phyloP scores from a whole-genome alignment of 108 stramenopile genomes.

The Cyclostephanos invisitatus region DNA sequence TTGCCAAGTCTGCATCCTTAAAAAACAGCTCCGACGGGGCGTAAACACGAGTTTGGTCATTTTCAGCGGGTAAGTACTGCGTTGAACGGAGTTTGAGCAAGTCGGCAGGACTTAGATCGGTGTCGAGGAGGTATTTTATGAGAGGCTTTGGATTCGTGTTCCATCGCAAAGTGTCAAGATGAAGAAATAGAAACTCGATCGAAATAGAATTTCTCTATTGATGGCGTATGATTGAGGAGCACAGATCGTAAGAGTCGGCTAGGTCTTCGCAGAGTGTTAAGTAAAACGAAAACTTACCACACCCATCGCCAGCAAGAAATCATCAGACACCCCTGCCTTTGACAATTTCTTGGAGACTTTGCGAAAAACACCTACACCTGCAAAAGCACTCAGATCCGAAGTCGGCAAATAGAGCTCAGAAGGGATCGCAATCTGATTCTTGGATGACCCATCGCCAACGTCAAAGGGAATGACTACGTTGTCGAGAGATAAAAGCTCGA shows the following conservation, averaged over 20 bases:
- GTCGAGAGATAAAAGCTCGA: conserved; percentile 16
- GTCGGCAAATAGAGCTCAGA: conserved; percentile 66
- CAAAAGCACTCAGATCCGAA: conserved; percentile 73
- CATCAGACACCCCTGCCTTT: conserved; percentile 59
- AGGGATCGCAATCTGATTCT: conserved; percentile 29
- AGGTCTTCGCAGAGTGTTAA: not conserved
- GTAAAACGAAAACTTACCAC: conserved; percentile 29
- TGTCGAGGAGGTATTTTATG: conserved; percentile 68
- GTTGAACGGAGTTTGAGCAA: conserved; percentile 58
- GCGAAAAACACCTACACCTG: conserved; percentile 48
- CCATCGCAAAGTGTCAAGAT: conserved; percentile 73
- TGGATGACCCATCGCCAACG: not conserved
- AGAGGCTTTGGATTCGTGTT: conserved; percentile 69
- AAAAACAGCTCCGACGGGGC: conserved; percentile 65
- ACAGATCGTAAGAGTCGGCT: not conserved
- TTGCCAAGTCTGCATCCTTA: conserved; percentile 50
- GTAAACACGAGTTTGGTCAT: conserved; percentile 57
- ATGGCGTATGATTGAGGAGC: not conserved
- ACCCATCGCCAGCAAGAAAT: conserved; percentile 67
- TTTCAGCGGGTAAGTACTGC: conserved; percentile 70
- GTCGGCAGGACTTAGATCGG: conserved; percentile 60
- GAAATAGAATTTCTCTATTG: conserved; percentile 61
- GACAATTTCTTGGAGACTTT: conserved; percentile 51
- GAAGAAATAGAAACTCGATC: conserved; percentile 74
- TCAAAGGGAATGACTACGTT: conserved; percentile 21